A percentile compares a stretch with the other conserved stretches of the same genome.
Conservation (phyloP, 108 stramenopile species). For the Cyclostephanos invisitatus region DNA sequence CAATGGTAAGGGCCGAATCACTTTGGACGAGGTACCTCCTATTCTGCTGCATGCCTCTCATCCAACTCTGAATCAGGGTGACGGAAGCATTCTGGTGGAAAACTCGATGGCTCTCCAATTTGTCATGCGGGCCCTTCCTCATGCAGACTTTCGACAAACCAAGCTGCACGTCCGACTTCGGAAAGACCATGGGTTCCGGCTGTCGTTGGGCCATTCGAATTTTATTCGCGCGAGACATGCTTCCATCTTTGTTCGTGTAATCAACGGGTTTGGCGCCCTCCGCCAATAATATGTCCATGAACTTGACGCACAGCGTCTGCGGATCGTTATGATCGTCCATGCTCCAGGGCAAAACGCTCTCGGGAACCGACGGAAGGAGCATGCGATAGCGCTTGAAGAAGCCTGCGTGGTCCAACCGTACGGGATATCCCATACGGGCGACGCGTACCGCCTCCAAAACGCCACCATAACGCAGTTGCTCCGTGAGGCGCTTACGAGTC, state of each 20-base stretch:
- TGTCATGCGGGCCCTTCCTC: constrained; percentile 92
- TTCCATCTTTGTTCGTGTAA: constrained; percentile 61
- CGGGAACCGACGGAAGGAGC: constrained; percentile 72
- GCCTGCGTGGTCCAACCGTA: constrained; percentile 86
- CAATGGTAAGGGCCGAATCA: constrained; percentile 68
- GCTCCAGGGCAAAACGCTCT: constrained; percentile 68
- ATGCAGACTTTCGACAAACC: constrained; percentile 93
- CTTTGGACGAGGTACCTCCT: constrained; percentile 59
- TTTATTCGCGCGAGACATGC: constrained; percentile 82
- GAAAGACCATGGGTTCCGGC: constrained; percentile 77
- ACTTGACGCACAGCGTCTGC: constrained; percentile 77
- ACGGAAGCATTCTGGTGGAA: constrained; percentile 77
- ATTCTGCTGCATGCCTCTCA: constrained; percentile 70
- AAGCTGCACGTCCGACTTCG: constrained; percentile 85
- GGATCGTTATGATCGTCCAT: constrained; percentile 72
- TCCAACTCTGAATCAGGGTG: constrained; percentile 84
- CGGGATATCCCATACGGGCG: constrained; percentile 98
- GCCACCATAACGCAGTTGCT: constrained; percentile 98
- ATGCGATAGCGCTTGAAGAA: constrained; percentile 93
- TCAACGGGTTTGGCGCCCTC: constrained; percentile 67
- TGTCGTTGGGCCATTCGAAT: constrained; percentile 88
- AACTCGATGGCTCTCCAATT: constrained; percentile 82
- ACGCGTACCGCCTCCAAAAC: constrained; percentile 99
- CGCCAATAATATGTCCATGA: constrained; percentile 66
- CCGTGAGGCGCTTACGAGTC: constrained; percentile 84